Evolutionary conservation across 1,284 basidiomycete genomes (phyloP).

Genomic region (Crucibulum parvulum): DNA sequence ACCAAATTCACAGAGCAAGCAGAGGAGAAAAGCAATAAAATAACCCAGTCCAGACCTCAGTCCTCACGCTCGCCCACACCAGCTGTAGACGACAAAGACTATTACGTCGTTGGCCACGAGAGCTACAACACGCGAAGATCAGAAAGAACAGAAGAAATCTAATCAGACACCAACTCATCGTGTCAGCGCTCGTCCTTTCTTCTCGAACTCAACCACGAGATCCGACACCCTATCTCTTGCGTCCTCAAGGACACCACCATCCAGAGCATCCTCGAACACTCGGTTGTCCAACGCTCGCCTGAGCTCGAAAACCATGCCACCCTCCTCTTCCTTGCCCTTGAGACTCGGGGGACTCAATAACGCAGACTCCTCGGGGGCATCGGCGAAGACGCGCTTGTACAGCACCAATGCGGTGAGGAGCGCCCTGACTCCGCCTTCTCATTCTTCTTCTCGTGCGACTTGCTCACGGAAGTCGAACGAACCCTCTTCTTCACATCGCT

Average conservation of each 20-base stretch:
- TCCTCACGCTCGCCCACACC: too few relatives aligned
- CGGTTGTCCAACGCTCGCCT: constrained; percentile 59
- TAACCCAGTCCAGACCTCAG: too few relatives aligned
- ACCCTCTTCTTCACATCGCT: constrained; percentile 4
- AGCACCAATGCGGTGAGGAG: constrained; percentile 63
- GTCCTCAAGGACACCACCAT: constrained; percentile 57
- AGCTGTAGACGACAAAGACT: too few relatives aligned
- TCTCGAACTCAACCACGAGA: constrained; percentile 62
- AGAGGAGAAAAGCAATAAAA: too few relatives aligned
- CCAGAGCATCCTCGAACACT: constrained; percentile 58
- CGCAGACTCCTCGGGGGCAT: constrained; percentile 34
- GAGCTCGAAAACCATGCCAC: constrained; percentile 34
- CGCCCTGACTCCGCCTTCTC: constrained; percentile 40
- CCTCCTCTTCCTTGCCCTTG: constrained; percentile 31
- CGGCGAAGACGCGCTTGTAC: constrained; percentile 62
- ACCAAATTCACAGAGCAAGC: too few relatives aligned
- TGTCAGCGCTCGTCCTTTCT: constrained; percentile 28
- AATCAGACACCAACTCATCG: not conserved
- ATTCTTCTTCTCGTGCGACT: constrained; percentile 7
- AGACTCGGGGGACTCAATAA: constrained; percentile 66
- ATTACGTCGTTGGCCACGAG: too few relatives aligned
- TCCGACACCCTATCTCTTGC: constrained; percentile 74
- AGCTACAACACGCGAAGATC: too few relatives aligned
- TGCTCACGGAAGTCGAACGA: not conserved
- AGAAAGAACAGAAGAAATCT: too few relatives aligned